A percentile compares a stretch with the other conserved stretches of the same genome.
Evolutionary conservation across 192 early-diverging fungal genomes (phyloP).

Genomic region (Coemansia sp.): DNA sequence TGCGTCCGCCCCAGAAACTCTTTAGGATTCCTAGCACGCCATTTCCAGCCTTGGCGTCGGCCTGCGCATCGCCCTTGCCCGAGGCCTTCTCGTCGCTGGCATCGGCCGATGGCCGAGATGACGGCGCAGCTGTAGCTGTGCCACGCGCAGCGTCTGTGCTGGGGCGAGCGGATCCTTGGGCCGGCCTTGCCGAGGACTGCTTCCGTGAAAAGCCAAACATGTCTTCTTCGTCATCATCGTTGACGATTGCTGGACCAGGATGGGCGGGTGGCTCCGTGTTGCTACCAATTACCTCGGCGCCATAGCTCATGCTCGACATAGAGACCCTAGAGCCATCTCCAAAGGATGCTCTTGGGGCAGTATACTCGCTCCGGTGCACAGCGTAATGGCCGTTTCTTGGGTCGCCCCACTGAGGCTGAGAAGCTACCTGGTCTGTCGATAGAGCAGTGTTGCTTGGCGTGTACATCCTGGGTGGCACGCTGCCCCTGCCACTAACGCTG

Average conservation of each 20-base stretch:
- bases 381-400: neutral
- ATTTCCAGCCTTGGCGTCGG: slow-evolving; percentile 62
- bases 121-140: slow-evolving; percentile 2
- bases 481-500: neutral
- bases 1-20: slow-evolving; percentile 55
- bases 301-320: slow-evolving; percentile 4
- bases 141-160: slow-evolving; percentile 33
- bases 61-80: slow-evolving; percentile 20
- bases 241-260: slow-evolving; percentile 5
- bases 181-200: slow-evolving; percentile 13
- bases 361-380: slow-evolving; percentile 17
- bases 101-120: slow-evolving; percentile 24
- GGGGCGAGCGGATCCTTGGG: slow-evolving; percentile 17
- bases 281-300: neutral
- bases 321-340: slow-evolving; percentile 8
- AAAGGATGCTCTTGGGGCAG: slow-evolving; percentile 23
- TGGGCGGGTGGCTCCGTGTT: neutral
- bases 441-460: slow-evolving; percentile 31
- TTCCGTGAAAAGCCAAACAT: slow-evolving; percentile 58
- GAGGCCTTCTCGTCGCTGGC: slow-evolving; percentile 19
- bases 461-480: slow-evolving; percentile 41
- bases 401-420: slow-evolving; percentile 47
- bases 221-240: slow-evolving; percentile 54
- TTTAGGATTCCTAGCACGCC: slow-evolving; percentile 57
- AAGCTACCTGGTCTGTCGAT: slow-evolving; percentile 4